phyloP scores from a whole-genome alignment of 441 rosid species.

The Corymbia calophylla region DNA sequence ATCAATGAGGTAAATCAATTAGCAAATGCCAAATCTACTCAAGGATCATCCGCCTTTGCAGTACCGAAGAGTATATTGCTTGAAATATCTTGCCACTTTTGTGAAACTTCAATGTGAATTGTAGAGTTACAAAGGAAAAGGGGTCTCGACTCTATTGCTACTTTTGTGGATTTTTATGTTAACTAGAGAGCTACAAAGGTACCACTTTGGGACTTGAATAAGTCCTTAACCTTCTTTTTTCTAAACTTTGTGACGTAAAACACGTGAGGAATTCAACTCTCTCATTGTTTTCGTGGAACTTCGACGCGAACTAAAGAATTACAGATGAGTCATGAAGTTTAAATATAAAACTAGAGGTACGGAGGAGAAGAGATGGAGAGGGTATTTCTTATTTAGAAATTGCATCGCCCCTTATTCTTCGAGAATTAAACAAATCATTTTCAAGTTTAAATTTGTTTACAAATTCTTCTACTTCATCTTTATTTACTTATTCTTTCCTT shows the following conservation, averaged over 20 bases:
- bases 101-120: not conserved
- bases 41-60: not conserved
- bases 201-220: too few relatives aligned
- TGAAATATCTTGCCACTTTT: not conserved
- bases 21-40: not conserved
- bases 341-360: not conserved
- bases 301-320: not conserved
- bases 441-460: not conserved
- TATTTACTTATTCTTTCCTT: too few relatives aligned
- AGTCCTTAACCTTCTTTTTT: too few relatives aligned
- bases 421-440: not conserved
- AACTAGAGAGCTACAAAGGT: not conserved
- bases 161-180: not conserved
- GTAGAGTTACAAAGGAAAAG: not conserved
- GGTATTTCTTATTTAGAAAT: too few relatives aligned
- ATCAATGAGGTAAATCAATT: too few relatives aligned
- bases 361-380: not conserved
- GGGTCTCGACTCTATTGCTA: not conserved
- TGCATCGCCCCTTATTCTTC: not conserved
- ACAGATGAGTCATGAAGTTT: not conserved
- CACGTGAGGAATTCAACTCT: not conserved
- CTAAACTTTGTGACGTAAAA: too few relatives aligned
- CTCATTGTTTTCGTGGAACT: not conserved
- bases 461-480: not conserved
- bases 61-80: fast-evolving